Evolutionary conservation across 2,329 filamentous ascomycete species (phyloP).

Genomic region (Colletotrichum salicis): DNA sequence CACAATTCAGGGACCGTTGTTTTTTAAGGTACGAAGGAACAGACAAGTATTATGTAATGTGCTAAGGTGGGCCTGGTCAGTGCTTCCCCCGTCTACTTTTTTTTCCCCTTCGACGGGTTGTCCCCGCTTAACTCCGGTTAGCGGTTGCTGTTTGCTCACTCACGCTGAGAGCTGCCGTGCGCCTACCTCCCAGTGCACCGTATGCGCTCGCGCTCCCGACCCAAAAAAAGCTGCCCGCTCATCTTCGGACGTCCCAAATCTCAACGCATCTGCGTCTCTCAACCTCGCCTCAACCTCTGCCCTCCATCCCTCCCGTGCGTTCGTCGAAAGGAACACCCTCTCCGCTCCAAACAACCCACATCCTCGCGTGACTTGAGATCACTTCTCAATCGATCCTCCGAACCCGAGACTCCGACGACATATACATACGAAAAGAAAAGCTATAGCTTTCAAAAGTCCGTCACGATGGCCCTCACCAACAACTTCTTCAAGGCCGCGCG

Average conservation of each 20-base stretch:
- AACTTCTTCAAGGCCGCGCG: slow-evolving; percentile 65
- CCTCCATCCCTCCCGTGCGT: slow-evolving; percentile 9
- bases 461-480: slow-evolving; percentile 57
- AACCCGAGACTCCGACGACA: slow-evolving; percentile 4
- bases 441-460: neutral
- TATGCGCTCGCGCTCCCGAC: neutral
- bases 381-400: neutral
- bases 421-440: neutral
- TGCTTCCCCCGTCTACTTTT: slow-evolving; percentile 11
- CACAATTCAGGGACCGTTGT: neutral
- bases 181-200: neutral
- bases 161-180: neutral
- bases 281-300: slow-evolving; percentile 32
- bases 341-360: slow-evolving; percentile 20
- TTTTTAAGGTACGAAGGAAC: neutral
- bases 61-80: neutral
- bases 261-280: slow-evolving; percentile 26
- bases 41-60: too few relatives aligned
- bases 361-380: neutral
- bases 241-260: slow-evolving; percentile 32
- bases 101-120: slow-evolving; percentile 3
- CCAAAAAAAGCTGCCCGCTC: slow-evolving; percentile 30
- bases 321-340: slow-evolving; percentile 10
- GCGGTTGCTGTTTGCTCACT: neutral
- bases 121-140: slow-evolving; percentile 32